A percentile compares a stretch with the other conserved stretches of the same genome.
phyloP scores from a whole-genome alignment of 495 filamentous ascomycete species.

The Pseudevernia furfuracea region DNA sequence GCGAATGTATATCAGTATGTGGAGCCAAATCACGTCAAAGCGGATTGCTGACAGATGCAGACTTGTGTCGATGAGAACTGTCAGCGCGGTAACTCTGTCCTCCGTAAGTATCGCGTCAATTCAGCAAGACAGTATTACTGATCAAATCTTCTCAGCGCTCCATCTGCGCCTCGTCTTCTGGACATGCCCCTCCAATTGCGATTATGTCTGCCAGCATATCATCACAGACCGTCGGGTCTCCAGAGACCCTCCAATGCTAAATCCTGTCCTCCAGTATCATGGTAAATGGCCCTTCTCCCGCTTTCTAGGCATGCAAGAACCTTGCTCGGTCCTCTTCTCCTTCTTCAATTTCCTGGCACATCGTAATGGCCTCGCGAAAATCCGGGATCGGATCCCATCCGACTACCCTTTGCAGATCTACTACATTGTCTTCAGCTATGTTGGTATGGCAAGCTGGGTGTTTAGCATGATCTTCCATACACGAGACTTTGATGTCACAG shows the following conservation, averaged over 20 bases:
- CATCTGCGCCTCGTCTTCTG: slow-evolving; percentile 48
- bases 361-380: slow-evolving; percentile 61
- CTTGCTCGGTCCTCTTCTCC: slow-evolving; percentile 87
- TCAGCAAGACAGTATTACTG: neutral
- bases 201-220: slow-evolving; percentile 97
- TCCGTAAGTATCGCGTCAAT: slow-evolving; percentile 35
- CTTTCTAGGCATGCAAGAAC: slow-evolving; percentile 87
- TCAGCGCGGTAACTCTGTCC: slow-evolving; percentile 39
- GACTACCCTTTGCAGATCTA: slow-evolving; percentile 69
- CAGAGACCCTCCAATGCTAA: slow-evolving; percentile 52
- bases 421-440: slow-evolving; percentile 73
- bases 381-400: slow-evolving; percentile 61
- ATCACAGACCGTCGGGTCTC: slow-evolving; percentile 66
- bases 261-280: slow-evolving; percentile 82
- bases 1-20: slow-evolving; percentile 74
- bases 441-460: slow-evolving; percentile 75
- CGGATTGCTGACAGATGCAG: slow-evolving; percentile 38
- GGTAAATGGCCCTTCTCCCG: slow-evolving; percentile 99
- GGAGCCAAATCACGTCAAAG: neutral
- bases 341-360: slow-evolving; percentile 86
- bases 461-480: slow-evolving; percentile 89
- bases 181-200: slow-evolving; percentile 84
- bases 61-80: slow-evolving; percentile 80
- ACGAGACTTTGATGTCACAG: slow-evolving; percentile 74
- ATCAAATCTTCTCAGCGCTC: slow-evolving; percentile 29